Base-by-base conservation (phyloP, 257 asterid species). In the Penstemon barbatus region DNA sequence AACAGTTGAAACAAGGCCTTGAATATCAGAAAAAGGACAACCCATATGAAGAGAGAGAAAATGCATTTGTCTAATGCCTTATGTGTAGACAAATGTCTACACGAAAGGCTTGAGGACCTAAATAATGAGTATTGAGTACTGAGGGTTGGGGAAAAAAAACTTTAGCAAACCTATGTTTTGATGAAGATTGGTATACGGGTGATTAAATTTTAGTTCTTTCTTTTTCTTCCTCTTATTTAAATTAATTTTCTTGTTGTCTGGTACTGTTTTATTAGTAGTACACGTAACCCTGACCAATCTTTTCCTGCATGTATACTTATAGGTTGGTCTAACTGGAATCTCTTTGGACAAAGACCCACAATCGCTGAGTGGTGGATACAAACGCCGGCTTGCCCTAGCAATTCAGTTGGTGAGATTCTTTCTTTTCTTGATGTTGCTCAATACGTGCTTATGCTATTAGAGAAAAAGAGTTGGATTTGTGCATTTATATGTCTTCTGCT, bases 301-400 rank as follows among this genome's bases (percentile, higher is more conserved):
- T 59, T 59, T 63, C 54, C 13, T 80, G 75, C 65, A 48, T 58
- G 59, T 46, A 36, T 57, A 60, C 75, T 74, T 41, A 71, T 65
- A 87, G 95, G 95, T 85, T 78, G 95, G 95, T 74, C 80, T 87
- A 61, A 85, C 85, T 72, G 95, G 87, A 76, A 83, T 87, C 70
- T 56, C 95, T 11, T 73, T 85, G 81, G 95, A 87, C 74, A 85
- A 85, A 75, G 95, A 90, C 78, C 97, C 97, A 64, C 93, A 86
- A 68, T 87, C 96, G 55, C 78, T 90, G 44, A 88, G 97, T 76
- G 99, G 99, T 13, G 97, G 97, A 74, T 88, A 88, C 85, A 93
- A 93, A 80, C 96, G 97, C 59, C 81, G 96, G 41, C 99, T 93
- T 78, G 96, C 97, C 74, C 79, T 90, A 54, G 97, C 97, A 43